Evolutionary conservation across 768 basidiomycete genomes (phyloP), one percentile per base, ranked within the genome.

Genomic region (Suillus subaureus): DNA sequence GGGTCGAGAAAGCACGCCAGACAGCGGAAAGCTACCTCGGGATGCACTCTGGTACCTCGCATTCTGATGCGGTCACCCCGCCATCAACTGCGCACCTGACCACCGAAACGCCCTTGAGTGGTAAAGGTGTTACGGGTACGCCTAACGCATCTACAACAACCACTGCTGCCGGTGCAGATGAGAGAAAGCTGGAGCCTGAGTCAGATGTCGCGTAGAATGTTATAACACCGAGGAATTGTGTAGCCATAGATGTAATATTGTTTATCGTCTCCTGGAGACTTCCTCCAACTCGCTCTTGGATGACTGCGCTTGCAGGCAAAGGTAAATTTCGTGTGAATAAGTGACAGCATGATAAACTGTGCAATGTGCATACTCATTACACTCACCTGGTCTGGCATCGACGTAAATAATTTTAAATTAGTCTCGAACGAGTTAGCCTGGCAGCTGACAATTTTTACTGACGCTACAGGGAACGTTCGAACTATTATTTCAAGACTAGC

Each of bases 21-120:
- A 64, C 67, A 11, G 71, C 68, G 16, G 68, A 74, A 40, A 66
- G 66, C 0, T 68, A 70, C 45, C 42, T 72, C 26, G 70, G 67
- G n/a, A 62, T 67, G 7, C 58, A 60, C 26, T 60, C 57, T 28
- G 67, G 66, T 13, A 61, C 57, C 6, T 43, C 51, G 39, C 55
- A 39, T 57, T 58, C 67, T 42, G 63, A 52, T 26, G 62, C 58
- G 12, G 67, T 61, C 40, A 62, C 69, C 4, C 66, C 67, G 21
- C 65, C 64, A 63, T 58, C 43, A 39, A 26, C 45, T 9, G 69
- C 68, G 6, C 71, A 71, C 61, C 71, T 80, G 2, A 37, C 52
- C 18, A 79, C 81, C 3, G 81, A 73, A 28, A 79, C 81, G 12
- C 79, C 80, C 0, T 70, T 83, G 73, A 81, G 77, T 47, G 81